These are phyloP conservation scores for Penicillium waksmanii DNA, from an alignment of 495 filamentous ascomycete species.

Conservation along the genomic window DNA sequence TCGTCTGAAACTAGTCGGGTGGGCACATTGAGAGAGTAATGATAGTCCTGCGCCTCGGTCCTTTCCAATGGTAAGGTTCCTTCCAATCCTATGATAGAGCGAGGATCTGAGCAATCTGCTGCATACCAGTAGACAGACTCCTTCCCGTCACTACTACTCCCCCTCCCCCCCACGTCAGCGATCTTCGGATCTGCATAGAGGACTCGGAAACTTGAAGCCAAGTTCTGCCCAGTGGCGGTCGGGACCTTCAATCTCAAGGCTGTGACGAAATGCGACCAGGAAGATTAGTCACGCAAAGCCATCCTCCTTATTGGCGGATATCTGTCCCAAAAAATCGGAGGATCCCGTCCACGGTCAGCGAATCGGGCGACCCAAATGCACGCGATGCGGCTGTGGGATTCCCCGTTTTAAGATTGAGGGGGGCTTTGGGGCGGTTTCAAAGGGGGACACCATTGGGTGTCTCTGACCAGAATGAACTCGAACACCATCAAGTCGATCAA, in stretches of 20 bases:
- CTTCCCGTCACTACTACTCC: too few relatives aligned
- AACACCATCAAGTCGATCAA: not conserved
- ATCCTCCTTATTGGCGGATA: constrained; percentile 10
- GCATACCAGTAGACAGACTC: too few relatives aligned
- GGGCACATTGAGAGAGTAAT: not conserved
- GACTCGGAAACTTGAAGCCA: constrained; percentile 20
- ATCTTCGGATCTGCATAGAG: constrained; percentile 33
- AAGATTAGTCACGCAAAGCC: constrained; percentile 17
- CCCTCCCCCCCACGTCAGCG: constrained; percentile 34
- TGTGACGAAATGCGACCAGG: constrained; percentile 31
- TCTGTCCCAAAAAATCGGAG: constrained; percentile 15
- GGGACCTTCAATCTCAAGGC: too few relatives aligned
- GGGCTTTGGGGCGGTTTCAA: too few relatives aligned
- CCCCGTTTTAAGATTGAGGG: not conserved
- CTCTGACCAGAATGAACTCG: too few relatives aligned
- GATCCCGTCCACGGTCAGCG: constrained; percentile 13
- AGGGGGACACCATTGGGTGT: not conserved
- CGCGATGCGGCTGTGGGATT: constrained; percentile 9
- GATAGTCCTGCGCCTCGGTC: not conserved
- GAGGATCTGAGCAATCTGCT: not conserved
- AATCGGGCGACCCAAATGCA: not conserved
- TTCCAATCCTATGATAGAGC: not conserved
- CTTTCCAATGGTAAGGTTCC: not conserved
- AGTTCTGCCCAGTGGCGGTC: constrained; percentile 6
- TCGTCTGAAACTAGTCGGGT: not conserved